These are phyloP conservation scores for Colletotrichum eremochloae DNA, from an alignment of 2,329 filamentous ascomycete species.

Conservation along the genomic window DNA sequence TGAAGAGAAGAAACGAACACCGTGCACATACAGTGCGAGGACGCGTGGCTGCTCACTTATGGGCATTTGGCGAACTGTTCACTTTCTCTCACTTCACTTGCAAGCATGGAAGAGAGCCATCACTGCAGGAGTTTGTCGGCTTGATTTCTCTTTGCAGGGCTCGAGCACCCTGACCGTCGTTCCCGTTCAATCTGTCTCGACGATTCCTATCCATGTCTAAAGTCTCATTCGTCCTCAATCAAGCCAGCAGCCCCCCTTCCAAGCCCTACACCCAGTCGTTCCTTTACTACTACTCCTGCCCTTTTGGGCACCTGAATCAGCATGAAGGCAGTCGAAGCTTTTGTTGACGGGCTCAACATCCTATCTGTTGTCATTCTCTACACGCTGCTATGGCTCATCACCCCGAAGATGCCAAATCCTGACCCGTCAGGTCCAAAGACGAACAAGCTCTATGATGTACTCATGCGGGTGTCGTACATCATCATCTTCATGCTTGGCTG, in stretches of 20 bases:
- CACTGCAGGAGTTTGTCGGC: not conserved
- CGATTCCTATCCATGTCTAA: not conserved
- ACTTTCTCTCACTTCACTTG: constrained; percentile 22
- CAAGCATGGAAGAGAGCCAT: not conserved
- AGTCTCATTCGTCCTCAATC: not conserved
- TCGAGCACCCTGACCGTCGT: not conserved
- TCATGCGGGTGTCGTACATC: constrained; percentile 37
- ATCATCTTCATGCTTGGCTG: constrained; percentile 48
- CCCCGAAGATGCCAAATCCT: constrained; percentile 27
- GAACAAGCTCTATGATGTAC: constrained; percentile 37
- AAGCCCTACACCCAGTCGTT: not conserved
- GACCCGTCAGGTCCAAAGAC: constrained; percentile 27
- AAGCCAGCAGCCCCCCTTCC: no score
- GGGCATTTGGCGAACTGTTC: constrained; percentile 35
- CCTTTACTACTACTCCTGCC: not conserved
- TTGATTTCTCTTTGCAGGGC: not conserved
- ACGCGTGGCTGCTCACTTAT: not conserved
- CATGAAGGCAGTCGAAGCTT: constrained; percentile 39
- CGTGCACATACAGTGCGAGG: constrained; percentile 33
- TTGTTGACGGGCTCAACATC: constrained; percentile 37
- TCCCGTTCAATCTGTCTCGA: not conserved
- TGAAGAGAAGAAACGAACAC: not conserved
- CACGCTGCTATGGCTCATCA: constrained; percentile 25
- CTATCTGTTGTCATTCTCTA: constrained; percentile 33
- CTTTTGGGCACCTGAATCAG: not conserved